A percentile compares a stretch with the other conserved stretches of the same genome.
phyloP scores from a whole-genome alignment of 2,329 filamentous ascomycete species.

The Periconia macrospinosa region DNA sequence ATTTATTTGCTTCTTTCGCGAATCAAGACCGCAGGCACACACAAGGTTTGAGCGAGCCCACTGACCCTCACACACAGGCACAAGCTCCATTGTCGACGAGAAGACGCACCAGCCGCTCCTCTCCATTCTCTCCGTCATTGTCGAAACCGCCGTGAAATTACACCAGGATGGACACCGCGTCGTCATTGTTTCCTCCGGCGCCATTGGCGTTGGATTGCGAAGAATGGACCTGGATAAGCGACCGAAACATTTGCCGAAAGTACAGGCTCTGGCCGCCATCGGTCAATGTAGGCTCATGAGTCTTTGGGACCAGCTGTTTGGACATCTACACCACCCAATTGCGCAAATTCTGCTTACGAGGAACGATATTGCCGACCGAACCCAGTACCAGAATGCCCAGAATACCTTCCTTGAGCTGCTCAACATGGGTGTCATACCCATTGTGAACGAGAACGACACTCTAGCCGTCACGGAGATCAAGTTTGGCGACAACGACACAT shows the following conservation, averaged over 20 bases:
- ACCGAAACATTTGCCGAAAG: constrained; percentile 85
- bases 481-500: constrained; percentile 97
- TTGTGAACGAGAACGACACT: constrained; percentile 99
- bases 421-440: constrained; percentile 94
- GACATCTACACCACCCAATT: constrained; percentile 83
- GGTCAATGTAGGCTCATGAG: constrained; percentile 94
- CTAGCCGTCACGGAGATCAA: constrained; percentile 97
- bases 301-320: constrained; percentile 92
- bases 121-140: constrained; percentile 86
- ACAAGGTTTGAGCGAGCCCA: constrained; percentile 14
- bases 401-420: constrained; percentile 90
- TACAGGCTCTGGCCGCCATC: constrained; percentile 93
- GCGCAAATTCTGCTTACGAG: constrained; percentile 93
- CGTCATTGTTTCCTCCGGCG: constrained; percentile 94
- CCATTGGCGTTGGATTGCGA: constrained; percentile 89
- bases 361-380: constrained; percentile 95
- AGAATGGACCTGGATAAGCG: constrained; percentile 86
- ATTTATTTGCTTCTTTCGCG: constrained; percentile 20
- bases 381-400: constrained; percentile 94
- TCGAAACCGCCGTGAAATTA: constrained; percentile 87
- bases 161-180: constrained; percentile 91
- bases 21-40: constrained; percentile 9
- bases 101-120: constrained; percentile 90
- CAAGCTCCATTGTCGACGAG: constrained; percentile 98
- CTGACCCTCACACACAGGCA: constrained; percentile 64